These are phyloP conservation scores for Auxenochlorella protothecoides DNA, from an alignment of 139 green algal species.

Conservation along the genomic window DNA sequence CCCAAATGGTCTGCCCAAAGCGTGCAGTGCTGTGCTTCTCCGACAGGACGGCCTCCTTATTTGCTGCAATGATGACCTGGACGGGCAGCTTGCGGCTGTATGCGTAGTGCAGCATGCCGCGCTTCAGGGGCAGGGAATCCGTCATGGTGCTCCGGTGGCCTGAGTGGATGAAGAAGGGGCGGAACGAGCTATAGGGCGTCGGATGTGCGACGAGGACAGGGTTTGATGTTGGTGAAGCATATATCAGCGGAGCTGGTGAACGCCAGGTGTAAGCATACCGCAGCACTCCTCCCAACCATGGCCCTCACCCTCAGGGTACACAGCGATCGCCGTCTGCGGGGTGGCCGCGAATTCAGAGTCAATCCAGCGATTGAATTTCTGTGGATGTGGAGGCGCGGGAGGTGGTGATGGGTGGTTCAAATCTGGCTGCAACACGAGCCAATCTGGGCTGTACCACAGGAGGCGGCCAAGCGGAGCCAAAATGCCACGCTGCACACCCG, in stretches of 20 bases:
- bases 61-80: conserved; percentile 40
- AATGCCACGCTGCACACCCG: too few species aligned
- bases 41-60: conserved; percentile 57
- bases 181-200: background rate
- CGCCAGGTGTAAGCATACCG: background rate
- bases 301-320: conserved; percentile 24
- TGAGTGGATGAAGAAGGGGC: background rate
- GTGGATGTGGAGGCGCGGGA: background rate
- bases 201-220: background rate
- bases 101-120: conserved; percentile 81
- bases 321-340: conserved; percentile 18
- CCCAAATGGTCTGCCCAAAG: conserved; percentile 21
- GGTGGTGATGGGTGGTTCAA: background rate
- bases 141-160: conserved; percentile 12
- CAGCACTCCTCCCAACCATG: background rate
- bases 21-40: conserved; percentile 10
- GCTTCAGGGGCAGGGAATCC: conserved; percentile 67
- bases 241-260: background rate
- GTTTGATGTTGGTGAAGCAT: too few species aligned
- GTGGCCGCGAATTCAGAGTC: conserved; percentile 11
- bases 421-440: too few species aligned
- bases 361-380: conserved; percentile 35
- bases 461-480: background rate
- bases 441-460: background rate
- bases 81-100: conserved; percentile 63